These are phyloP conservation scores for Platanthera zijinensis DNA, from an alignment of 106 monocot species.

Conservation along the genomic window DNA sequence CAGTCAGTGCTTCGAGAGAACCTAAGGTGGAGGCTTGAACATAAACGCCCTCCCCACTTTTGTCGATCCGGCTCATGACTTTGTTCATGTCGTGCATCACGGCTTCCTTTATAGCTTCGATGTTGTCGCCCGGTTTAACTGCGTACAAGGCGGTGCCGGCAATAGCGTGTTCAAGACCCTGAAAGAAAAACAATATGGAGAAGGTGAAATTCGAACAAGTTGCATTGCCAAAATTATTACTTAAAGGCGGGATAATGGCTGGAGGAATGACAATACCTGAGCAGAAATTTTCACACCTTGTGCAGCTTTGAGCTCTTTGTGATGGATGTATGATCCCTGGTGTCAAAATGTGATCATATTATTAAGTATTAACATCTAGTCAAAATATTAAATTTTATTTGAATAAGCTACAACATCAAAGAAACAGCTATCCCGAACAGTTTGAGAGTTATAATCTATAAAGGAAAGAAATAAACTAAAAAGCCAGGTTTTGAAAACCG, in stretches of 20 bases:
- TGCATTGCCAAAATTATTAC: neutral
- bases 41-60: conserved; percentile 92
- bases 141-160: conserved; percentile 67
- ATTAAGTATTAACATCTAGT: neutral
- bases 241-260: neutral
- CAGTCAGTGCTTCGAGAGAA: conserved; percentile 89
- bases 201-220: neutral
- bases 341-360: neutral
- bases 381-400: too few species aligned
- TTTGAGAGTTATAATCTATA: too few species aligned
- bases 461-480: too few species aligned
- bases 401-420: too few species aligned
- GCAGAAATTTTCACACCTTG: conserved; percentile 88
- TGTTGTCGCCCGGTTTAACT: conserved; percentile 63
- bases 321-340: conserved; percentile 82
- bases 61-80: conserved; percentile 83
- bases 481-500: too few species aligned
- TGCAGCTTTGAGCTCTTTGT: conserved; percentile 97
- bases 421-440: too few species aligned
- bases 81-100: conserved; percentile 87
- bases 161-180: conserved; percentile 33
- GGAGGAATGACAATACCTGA: conserved; percentile 34
- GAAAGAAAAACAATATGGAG: conserved; percentile 7
- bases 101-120: conserved; percentile 56
- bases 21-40: conserved; percentile 98